These are phyloP conservation scores for Nothophoma quercina DNA, from an alignment of 2,329 filamentous ascomycete genomes.

Conservation along the genomic window DNA sequence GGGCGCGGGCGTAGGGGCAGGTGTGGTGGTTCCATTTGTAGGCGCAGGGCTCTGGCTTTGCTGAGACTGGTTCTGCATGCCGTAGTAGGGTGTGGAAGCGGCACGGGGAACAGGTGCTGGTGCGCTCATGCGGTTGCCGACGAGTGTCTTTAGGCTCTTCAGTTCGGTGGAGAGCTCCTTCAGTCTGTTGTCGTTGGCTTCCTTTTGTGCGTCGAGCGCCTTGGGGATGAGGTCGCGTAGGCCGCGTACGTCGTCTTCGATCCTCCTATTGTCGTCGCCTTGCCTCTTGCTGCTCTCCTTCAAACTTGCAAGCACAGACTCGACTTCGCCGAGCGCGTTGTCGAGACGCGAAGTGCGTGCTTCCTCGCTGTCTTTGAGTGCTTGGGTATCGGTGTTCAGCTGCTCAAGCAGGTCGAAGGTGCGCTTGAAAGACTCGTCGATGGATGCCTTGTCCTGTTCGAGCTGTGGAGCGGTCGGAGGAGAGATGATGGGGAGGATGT, in stretches of 20 bases:
- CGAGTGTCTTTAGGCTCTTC: constrained; percentile 88
- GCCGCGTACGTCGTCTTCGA: constrained; percentile 83
- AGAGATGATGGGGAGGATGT: constrained; percentile 87
- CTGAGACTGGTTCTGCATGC: constrained; percentile 9
- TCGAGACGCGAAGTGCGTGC: constrained; percentile 85
- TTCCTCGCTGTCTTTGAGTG: constrained; percentile 86
- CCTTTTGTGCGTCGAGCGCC: constrained; percentile 87
- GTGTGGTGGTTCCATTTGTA: constrained; percentile 39
- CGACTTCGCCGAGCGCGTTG: constrained; percentile 80
- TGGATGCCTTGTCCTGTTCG: constrained; percentile 89
- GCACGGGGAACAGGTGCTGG: constrained; percentile 34
- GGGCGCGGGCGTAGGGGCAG: constrained; percentile 23
- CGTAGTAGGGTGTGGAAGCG: constrained; percentile 36
- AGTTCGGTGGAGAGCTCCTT: constrained; percentile 87
- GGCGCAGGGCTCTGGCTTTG: constrained; percentile 29
- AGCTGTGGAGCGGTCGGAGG: constrained; percentile 93
- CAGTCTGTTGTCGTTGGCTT: constrained; percentile 79
- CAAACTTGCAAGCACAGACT: constrained; percentile 80
- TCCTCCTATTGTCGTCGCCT: constrained; percentile 85
- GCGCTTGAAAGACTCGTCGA: constrained; percentile 92
- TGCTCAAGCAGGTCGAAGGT: constrained; percentile 93
- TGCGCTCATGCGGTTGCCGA: constrained; percentile 67
- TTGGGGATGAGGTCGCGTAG: constrained; percentile 87
- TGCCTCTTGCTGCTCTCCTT: constrained; percentile 81
- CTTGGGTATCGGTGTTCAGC: constrained; percentile 85